Percentiles rank a stretch among this genome's conserved stretches.
Evolutionary conservation across 1,284 basidiomycete species (phyloP).

Genomic region (Trichosporon inkin): DNA sequence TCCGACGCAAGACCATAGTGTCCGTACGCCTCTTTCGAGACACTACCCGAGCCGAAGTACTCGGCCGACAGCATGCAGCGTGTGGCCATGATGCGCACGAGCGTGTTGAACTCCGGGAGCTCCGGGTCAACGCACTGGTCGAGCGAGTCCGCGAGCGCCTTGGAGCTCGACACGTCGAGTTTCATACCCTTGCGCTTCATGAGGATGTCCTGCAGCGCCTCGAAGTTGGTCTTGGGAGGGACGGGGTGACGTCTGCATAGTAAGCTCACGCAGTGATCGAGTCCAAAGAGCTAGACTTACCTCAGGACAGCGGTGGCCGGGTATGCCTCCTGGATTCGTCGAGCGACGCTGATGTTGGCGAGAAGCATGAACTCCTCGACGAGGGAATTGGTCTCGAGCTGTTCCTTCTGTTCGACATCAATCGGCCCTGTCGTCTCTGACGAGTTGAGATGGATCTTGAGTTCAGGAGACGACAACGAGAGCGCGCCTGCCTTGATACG

Average conservation of each 20-base stretch:
- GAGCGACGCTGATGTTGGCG: conserved; percentile 91
- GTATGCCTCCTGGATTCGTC: conserved; percentile 88
- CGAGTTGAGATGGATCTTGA: conserved; percentile 92
- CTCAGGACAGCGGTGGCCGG: conserved; percentile 92
- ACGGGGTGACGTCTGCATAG: conserved; percentile 75
- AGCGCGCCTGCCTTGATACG: conserved; percentile 93
- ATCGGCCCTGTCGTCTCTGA: conserved; percentile 91
- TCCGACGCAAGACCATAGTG: conserved; percentile 95
- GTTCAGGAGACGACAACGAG: conserved; percentile 95
- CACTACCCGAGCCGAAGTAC: conserved; percentile 95
- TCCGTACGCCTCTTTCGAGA: conserved; percentile 84
- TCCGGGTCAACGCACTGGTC: conserved; percentile 78
- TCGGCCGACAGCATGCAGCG: conserved; percentile 97
- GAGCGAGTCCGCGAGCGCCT: conserved; percentile 81
- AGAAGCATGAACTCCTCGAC: conserved; percentile 99
- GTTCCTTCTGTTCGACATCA: conserved; percentile 94
- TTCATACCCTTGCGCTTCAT: conserved; percentile 76
- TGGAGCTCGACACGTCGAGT: conserved; percentile 89
- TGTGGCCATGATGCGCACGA: conserved; percentile 98
- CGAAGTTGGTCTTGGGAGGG: conserved; percentile 90
- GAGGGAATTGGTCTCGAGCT: conserved; percentile 88
- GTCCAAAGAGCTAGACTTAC: conserved; percentile 48
- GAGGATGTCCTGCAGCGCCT: conserved; percentile 90
- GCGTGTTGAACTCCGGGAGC: conserved; percentile 89
- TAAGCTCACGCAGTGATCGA: background rate